Percentiles rank a stretch among this genome's conserved stretches.
Evolutionary conservation across 169 alveolate genomes (phyloP).

Genomic region (Plasmodium relictum): DNA sequence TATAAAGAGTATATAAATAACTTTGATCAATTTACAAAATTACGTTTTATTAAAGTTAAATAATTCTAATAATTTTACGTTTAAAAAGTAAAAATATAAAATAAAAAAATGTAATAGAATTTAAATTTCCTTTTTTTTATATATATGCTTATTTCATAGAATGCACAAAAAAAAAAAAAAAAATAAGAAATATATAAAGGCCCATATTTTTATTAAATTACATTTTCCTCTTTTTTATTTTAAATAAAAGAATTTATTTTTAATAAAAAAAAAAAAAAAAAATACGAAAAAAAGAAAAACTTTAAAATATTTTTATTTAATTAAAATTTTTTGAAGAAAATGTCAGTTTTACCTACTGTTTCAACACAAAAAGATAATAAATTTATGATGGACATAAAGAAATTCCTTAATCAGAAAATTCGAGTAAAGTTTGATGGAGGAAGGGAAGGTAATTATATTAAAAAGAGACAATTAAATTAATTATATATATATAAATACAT

Average conservation of each 20-base stretch:
- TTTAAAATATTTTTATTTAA: not conserved
- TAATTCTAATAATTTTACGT: not conserved
- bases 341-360: slow-evolving; percentile 49
- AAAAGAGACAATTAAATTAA: not conserved
- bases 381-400: slow-evolving; percentile 87
- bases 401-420: slow-evolving; percentile 87
- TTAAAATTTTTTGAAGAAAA: slow-evolving; percentile 38
- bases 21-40: no score
- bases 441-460: slow-evolving; percentile 86
- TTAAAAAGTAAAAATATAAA: slow-evolving; percentile 1
- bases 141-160: not conserved
- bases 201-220: not conserved
- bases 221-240: slow-evolving; percentile 2
- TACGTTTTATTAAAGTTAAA: no score
- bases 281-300: not conserved
- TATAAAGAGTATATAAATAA: no score
- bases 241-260: not conserved
- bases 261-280: not conserved
- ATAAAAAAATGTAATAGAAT: slow-evolving; percentile 1
- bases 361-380: slow-evolving; percentile 84
- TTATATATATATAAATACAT: slow-evolving; percentile 1
- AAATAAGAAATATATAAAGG: not conserved
- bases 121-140: not conserved
- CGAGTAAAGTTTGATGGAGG: slow-evolving; percentile 92
- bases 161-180: not conserved